Conservation (phyloP, 495 filamentous ascomycete genomes). For the Aspergillus funiculosus region DNA sequence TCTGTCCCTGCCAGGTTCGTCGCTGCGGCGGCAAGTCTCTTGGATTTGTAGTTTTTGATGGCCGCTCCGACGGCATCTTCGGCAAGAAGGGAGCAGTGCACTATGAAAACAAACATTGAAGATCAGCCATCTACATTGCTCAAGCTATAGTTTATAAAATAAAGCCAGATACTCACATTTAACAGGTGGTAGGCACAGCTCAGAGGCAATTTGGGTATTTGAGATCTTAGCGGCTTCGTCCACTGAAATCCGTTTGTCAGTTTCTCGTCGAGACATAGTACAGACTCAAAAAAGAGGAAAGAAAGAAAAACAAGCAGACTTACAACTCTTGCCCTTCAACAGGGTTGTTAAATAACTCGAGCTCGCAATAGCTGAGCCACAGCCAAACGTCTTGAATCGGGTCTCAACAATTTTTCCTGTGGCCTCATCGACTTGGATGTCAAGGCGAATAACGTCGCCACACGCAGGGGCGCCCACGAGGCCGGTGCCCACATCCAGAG, state of each 20-base stretch:
- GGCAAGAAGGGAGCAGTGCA: conserved; percentile 98
- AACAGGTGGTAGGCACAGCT: conserved; percentile 92
- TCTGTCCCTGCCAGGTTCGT: conserved; percentile 72
- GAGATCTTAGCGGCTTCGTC: conserved; percentile 85
- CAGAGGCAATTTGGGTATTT: conserved; percentile 97
- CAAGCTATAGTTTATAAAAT: background rate
- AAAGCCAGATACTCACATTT: conserved; percentile 59
- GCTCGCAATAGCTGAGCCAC: conserved; percentile 89
- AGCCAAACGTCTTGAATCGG: conserved; percentile 98
- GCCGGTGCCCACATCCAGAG: conserved; percentile 87
- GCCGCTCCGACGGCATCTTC: conserved; percentile 99
- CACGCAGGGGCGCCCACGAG: conserved; percentile 86
- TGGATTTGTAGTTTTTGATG: conserved; percentile 94
- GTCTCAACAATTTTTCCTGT: conserved; percentile 89
- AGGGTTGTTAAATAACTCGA: conserved; percentile 88
- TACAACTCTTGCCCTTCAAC: conserved; percentile 81
- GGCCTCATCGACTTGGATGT: conserved; percentile 91
- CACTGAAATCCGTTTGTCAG: conserved; percentile 29
- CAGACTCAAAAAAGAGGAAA: background rate
- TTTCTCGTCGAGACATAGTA: background rate
- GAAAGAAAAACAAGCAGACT: too few species aligned
- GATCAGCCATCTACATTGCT: background rate
- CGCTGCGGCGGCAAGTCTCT: conserved; percentile 68
- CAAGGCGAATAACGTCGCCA: conserved; percentile 98
- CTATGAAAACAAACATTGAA: conserved; percentile 3